Evolutionary conservation across 306 rosid genomes (phyloP).

Genomic region (Fragaria iinumae): DNA sequence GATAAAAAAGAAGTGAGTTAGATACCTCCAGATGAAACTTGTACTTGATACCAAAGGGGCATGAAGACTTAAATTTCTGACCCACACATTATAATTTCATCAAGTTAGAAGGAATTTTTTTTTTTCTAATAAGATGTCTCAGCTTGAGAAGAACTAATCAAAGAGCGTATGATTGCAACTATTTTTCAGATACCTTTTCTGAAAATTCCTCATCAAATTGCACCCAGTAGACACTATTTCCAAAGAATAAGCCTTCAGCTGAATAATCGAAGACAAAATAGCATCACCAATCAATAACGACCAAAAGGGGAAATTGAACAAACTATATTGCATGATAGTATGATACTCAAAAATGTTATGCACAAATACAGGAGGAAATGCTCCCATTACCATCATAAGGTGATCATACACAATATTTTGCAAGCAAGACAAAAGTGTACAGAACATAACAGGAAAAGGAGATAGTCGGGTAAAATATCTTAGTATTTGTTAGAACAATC

Average conservation of each 20-base stretch:
- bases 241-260: slow-evolving; percentile 81
- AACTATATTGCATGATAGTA: not conserved
- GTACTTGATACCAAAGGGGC: slow-evolving; percentile 92
- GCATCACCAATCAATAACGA: slow-evolving; percentile 32
- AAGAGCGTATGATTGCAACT: not conserved
- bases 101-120: slow-evolving; percentile 10
- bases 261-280: slow-evolving; percentile 46
- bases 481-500: too few species aligned
- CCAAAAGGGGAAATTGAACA: not conserved
- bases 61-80: slow-evolving; percentile 82
- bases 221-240: slow-evolving; percentile 84
- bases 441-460: too few species aligned
- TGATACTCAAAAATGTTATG: slow-evolving; percentile 6
- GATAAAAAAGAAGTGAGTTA: not conserved
- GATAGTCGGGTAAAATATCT: too few species aligned
- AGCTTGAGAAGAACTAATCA: not conserved
- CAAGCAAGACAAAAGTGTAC: too few species aligned
- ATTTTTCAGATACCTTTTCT: slow-evolving; percentile 50
- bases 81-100: slow-evolving; percentile 22
- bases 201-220: slow-evolving; percentile 80
- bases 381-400: too few species aligned
- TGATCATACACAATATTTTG: too few species aligned
- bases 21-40: slow-evolving; percentile 89
- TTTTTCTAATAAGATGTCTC: not conserved
- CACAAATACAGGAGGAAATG: too few species aligned